A percentile compares a stretch with the other conserved stretches of the same genome.
phyloP scores from a whole-genome alignment of 768 basidiomycete genomes.

The Mycena pura region DNA sequence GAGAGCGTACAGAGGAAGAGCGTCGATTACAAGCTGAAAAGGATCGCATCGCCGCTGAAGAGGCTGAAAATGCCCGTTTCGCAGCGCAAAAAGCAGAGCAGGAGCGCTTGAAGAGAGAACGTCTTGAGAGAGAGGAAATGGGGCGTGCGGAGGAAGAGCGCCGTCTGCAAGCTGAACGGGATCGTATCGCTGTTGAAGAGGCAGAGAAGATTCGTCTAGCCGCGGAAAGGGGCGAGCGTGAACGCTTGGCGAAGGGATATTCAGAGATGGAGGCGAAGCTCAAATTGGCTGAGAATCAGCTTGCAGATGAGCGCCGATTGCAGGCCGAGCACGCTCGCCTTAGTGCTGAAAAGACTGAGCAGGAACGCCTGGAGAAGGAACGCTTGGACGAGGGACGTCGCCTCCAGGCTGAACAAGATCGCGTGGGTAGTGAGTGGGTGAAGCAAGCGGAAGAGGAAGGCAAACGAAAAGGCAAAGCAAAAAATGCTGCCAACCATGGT shows the following conservation, averaged over 20 bases:
- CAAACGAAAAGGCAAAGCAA: constrained; percentile 23
- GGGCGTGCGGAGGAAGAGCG: constrained; percentile 14
- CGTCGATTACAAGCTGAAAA: constrained; percentile 16
- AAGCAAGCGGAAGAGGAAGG: constrained; percentile 30
- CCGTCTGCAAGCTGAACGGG: constrained; percentile 12
- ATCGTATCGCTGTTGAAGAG: constrained; percentile 15
- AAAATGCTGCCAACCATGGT: constrained; percentile 16
- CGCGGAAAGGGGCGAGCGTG: constrained; percentile 12
- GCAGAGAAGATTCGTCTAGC: constrained; percentile 5
- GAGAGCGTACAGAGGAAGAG: constrained; percentile 17
- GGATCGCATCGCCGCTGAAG: constrained; percentile 16
- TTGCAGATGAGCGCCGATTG: constrained; percentile 12
- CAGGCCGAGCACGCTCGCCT: constrained; percentile 2
- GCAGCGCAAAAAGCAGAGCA: constrained; percentile 10
- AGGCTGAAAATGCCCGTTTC: constrained; percentile 12
- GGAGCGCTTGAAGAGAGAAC: constrained; percentile 14
- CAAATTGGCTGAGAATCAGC: constrained; percentile 9
- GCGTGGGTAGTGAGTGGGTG: constrained; percentile 14
- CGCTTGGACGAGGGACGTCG: constrained; percentile 14
- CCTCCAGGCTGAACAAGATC: constrained; percentile 15
- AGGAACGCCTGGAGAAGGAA: constrained; percentile 14
- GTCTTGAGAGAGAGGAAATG: constrained; percentile 1
- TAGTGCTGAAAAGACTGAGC: constrained; percentile 19
- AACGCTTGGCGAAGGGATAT: constrained; percentile 14
- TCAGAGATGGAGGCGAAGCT: constrained; percentile 13